phyloP scores from a whole-genome alignment of 352 stramenopile species.

The Pythium aphanidermatum region DNA sequence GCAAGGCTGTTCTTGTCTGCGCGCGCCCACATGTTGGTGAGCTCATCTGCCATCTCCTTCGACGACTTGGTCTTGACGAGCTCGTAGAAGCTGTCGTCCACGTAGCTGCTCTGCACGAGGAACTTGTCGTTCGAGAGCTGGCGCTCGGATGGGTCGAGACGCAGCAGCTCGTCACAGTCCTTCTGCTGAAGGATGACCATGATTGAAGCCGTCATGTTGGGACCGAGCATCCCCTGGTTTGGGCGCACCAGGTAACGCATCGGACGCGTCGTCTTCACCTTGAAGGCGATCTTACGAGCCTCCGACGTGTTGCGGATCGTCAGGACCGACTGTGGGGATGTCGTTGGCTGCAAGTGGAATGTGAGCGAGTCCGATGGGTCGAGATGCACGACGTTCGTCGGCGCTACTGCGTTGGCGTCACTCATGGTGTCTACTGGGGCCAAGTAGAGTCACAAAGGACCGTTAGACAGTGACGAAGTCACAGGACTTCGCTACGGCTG shows the following conservation, averaged over 20 bases:
- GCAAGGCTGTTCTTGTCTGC: conserved; percentile 73
- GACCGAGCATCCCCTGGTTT: conserved; percentile 79
- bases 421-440: conserved; percentile 36
- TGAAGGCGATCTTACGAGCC: conserved; percentile 81
- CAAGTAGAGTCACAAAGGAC: too few relatives aligned
- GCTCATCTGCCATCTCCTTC: conserved; percentile 85
- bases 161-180: conserved; percentile 82
- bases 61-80: conserved; percentile 80
- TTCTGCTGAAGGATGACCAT: conserved; percentile 89
- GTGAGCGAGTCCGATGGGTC: conserved; percentile 77
- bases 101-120: conserved; percentile 81
- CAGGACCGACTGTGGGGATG: conserved; percentile 70
- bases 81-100: conserved; percentile 83
- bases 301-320: conserved; percentile 83
- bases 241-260: conserved; percentile 86
- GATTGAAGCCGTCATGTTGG: conserved; percentile 69
- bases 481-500: too few relatives aligned
- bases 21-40: conserved; percentile 81
- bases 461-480: too few relatives aligned
- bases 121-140: conserved; percentile 89
- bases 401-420: conserved; percentile 45
- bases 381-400: conserved; percentile 72
- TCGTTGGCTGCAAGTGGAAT: conserved; percentile 58
- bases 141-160: conserved; percentile 66
- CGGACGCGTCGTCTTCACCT: conserved; percentile 85